Base-by-base conservation (phyloP, 176 grass and related monocot genomes). In the Musa acuminata region DNA sequence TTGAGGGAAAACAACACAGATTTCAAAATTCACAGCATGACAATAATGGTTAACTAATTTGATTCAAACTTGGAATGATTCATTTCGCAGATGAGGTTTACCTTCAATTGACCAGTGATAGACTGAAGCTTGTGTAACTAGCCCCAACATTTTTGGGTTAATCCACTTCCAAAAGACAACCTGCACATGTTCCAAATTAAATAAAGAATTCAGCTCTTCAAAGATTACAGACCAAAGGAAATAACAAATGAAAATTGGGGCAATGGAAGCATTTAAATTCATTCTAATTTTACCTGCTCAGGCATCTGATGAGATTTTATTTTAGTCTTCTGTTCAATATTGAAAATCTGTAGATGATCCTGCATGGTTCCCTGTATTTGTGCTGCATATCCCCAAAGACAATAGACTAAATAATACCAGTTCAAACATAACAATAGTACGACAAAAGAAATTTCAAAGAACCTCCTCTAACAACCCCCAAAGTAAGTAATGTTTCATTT, bases 151-250 rank as follows among this genome's bases (percentile, higher is more conserved):
- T 55, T 86, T 92, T 48, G 90, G 94, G 64, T 87, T 87, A 72
- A 97, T 93, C 94, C 94, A 97, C 83, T 97, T 97, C 93, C 94
- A 97, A 77, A 97, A 97, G 22, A 91, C 90, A 52, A 97, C 94
- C 94, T 96, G 66, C 17, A 78, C 55, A 9, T 6, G 27, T 43
- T 26, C 9, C 64, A 78, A 9, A 26, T 27, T 51, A 66, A 5
- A 26, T 9, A 23, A 64, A 27, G 11, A 13, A 64, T 77, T 19
- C 49, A 26, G 25, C 25, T 2, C 9, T 17, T 52, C 49, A 10
- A 8, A 1, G 5, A 5, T 2, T 11, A n/a, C 20, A 52, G 21
- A n/a, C 19, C 2, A 52, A 72, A 52, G 19, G 55, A 22, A 27
- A 14, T 1, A 25, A 35, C 2, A 26, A 55, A 27, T 25, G 8